Percentiles rank a stretch among this genome's conserved stretches.
Evolutionary conservation across 345 rosid species (phyloP).

Genomic region (Eucalyptus pumila): DNA sequence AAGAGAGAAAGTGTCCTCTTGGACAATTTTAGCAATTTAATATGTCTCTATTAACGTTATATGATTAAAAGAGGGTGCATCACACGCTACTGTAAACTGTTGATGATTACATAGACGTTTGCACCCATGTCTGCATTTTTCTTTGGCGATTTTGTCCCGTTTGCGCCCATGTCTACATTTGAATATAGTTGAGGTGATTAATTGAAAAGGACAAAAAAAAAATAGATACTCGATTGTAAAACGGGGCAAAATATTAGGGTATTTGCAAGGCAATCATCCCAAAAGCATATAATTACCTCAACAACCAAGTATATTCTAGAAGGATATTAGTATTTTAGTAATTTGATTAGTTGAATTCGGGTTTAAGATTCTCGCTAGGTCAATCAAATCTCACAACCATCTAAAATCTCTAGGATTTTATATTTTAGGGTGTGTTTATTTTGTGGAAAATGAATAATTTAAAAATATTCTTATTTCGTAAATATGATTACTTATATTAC

Average conservation of each 20-base stretch:
- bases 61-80: not conserved
- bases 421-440: not conserved
- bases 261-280: not conserved
- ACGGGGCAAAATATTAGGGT: not conserved
- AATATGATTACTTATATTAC: fast-evolving
- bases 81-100: fast-evolving
- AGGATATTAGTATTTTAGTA: not conserved
- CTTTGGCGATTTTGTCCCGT: not conserved
- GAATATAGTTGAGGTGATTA: not conserved
- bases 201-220: not conserved
- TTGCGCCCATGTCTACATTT: not conserved
- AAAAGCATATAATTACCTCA: not conserved
- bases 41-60: not conserved
- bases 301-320: not conserved
- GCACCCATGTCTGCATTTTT: not conserved
- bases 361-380: not conserved
- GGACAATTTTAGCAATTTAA: not conserved
- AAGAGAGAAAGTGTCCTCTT: not conserved
- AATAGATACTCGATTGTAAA: not conserved
- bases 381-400: not conserved
- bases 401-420: fast-evolving
- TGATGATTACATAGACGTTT: too few relatives aligned
- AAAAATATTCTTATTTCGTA: too few relatives aligned
- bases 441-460: not conserved
- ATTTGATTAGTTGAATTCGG: not conserved